These are phyloP conservation scores for Suillus occidentalis DNA, from an alignment of 768 basidiomycete genomes.

Conservation along the genomic window DNA sequence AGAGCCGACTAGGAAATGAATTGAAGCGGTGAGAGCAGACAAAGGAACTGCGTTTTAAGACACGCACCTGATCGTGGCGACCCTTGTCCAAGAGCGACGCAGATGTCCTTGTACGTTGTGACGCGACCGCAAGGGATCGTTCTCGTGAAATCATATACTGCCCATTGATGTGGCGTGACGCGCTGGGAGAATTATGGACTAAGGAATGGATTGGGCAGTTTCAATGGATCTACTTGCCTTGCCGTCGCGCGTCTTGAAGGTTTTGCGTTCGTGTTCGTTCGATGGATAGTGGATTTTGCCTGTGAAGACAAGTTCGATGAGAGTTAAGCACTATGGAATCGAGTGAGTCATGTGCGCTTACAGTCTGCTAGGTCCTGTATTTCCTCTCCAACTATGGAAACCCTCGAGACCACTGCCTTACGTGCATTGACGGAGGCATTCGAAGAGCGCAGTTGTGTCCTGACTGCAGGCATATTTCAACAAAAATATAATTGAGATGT, in stretches of 20 bases:
- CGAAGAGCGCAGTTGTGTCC: background rate
- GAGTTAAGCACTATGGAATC: no score
- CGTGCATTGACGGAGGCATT: background rate
- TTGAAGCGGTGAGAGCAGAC: background rate
- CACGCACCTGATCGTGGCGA: constrained; percentile 63
- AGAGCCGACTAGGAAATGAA: constrained; percentile 48
- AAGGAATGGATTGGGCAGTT: background rate
- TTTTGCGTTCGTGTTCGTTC: constrained; percentile 12
- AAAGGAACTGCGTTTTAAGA: background rate
- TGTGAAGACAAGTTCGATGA: background rate
- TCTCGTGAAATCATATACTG: constrained; percentile 53
- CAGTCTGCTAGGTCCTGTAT: constrained; percentile 7
- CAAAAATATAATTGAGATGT: background rate
- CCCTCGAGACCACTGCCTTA: background rate
- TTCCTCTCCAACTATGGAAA: background rate
- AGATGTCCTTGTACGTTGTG: constrained; percentile 57
- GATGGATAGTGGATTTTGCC: constrained; percentile 17
- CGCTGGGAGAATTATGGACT: constrained; percentile 38
- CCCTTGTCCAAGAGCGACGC: constrained; percentile 47
- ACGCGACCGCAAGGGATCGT: constrained; percentile 54
- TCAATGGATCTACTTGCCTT: constrained; percentile 23
- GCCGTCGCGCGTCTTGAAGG: constrained; percentile 28
- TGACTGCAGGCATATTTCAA: constrained; percentile 3
- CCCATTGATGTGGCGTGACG: constrained; percentile 57
- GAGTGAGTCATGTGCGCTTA: background rate